These are phyloP conservation scores for Didymella exigua DNA, from an alignment of 2,329 filamentous ascomycete species.

Conservation along the genomic window DNA sequence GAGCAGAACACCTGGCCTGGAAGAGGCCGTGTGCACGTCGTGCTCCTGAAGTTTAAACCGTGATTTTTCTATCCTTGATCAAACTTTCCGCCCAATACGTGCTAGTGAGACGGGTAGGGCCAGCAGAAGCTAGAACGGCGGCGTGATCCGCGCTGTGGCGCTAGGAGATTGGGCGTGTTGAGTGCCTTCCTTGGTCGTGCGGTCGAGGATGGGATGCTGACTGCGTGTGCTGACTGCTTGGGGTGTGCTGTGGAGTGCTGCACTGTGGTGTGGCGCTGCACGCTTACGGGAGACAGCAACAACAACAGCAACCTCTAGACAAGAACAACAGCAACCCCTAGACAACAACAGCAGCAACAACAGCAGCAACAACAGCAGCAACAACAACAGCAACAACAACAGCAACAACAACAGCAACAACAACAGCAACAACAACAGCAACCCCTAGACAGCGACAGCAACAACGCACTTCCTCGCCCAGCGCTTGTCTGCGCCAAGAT, in stretches of 20 bases:
- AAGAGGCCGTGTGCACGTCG: background rate
- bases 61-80: background rate
- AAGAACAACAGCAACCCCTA: too few species aligned
- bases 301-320: too few species aligned
- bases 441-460: too few species aligned
- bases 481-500: background rate
- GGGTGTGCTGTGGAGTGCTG: too few species aligned
- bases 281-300: too few species aligned
- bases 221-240: background rate
- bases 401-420: too few species aligned
- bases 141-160: background rate
- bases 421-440: too few species aligned
- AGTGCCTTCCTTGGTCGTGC: background rate
- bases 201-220: background rate
- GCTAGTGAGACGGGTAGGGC: background rate
- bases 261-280: too few species aligned
- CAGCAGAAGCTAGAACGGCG: background rate
- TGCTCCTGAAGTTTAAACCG: background rate
- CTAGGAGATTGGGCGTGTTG: background rate
- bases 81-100: constrained; percentile 1
- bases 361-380: too few species aligned
- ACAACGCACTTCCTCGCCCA: too few species aligned
- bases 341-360: too few species aligned
- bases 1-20: background rate
- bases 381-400: too few species aligned